These are phyloP conservation scores for Grigorovia jiainica DNA, from an alignment of 805 yeast genomes.

Conservation along the genomic window DNA sequence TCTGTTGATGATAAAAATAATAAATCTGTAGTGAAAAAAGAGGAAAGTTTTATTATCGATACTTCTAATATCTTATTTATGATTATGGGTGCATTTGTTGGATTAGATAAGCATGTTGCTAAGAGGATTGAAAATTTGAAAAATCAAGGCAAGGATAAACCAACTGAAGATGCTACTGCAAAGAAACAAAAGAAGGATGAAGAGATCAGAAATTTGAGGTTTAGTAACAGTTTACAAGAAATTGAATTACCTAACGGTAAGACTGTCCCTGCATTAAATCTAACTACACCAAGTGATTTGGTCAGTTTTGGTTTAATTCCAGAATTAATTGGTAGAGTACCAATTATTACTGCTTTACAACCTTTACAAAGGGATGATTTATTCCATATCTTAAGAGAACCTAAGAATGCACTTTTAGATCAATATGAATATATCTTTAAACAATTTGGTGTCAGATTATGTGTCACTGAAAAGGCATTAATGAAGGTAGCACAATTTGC, in stretches of 20 bases:
- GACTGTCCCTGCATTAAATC: slow-evolving; percentile 34
- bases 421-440: slow-evolving; percentile 47
- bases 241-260: slow-evolving; percentile 32
- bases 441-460: slow-evolving; percentile 42
- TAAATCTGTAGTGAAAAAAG: slow-evolving; percentile 27
- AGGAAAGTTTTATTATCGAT: slow-evolving; percentile 40
- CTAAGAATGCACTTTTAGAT: slow-evolving; percentile 43
- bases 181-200: slow-evolving; percentile 4
- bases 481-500: slow-evolving; percentile 41
- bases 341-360: slow-evolving; percentile 41
- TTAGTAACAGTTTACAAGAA: slow-evolving; percentile 26
- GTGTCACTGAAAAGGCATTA: slow-evolving; percentile 41
- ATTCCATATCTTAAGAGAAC: slow-evolving; percentile 42
- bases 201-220: slow-evolving; percentile 10
- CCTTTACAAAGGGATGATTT: slow-evolving; percentile 39
- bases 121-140: slow-evolving; percentile 26
- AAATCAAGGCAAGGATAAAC: slow-evolving; percentile 6
- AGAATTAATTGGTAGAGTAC: slow-evolving; percentile 51
- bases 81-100: slow-evolving; percentile 55
- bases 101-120: slow-evolving; percentile 40
- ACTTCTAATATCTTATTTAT: slow-evolving; percentile 49
- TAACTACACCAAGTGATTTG: slow-evolving; percentile 42
- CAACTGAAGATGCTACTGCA: not conserved
- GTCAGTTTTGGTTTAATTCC: slow-evolving; percentile 48
- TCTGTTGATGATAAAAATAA: slow-evolving; percentile 22